phyloP scores from a whole-genome alignment of 176 grass and related monocot genomes.

The Aegilops sharonensis region DNA sequence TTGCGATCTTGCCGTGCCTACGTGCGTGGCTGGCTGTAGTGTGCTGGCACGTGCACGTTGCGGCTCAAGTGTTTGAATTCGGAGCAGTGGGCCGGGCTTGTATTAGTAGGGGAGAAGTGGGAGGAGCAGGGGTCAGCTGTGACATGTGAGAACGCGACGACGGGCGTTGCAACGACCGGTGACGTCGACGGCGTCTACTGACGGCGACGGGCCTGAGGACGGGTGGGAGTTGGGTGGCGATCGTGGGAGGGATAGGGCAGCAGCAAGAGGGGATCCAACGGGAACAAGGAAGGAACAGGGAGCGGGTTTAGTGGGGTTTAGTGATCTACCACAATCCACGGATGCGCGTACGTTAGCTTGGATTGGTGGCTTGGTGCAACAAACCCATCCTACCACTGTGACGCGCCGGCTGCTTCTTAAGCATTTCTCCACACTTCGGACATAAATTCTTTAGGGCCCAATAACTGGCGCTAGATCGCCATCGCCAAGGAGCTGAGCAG shows the following conservation, averaged over 20 bases:
- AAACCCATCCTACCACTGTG: not conserved
- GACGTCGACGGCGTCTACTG: slow-evolving; percentile 18
- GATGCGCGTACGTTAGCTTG: slow-evolving; percentile 26
- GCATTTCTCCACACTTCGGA: not conserved
- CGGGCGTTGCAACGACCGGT: slow-evolving; percentile 31
- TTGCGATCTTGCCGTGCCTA: not conserved
- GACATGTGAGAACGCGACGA: not conserved
- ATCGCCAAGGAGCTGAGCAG: too few relatives aligned
- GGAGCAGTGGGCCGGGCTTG: not conserved
- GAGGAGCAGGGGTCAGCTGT: slow-evolving; percentile 13
- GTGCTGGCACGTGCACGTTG: not conserved
- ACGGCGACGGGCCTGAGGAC: slow-evolving; percentile 13
- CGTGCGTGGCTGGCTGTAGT: not conserved
- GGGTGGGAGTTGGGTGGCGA: slow-evolving; percentile 33
- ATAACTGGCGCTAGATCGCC: too few relatives aligned
- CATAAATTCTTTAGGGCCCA: too few relatives aligned
- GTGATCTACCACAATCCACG: slow-evolving; percentile 31
- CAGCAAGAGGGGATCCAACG: slow-evolving; percentile 4
- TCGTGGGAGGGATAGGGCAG: not conserved
- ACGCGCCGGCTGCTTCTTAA: not conserved
- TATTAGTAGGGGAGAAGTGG: slow-evolving; percentile 25
- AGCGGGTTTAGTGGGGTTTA: slow-evolving; percentile 34
- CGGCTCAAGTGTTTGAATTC: not conserved
- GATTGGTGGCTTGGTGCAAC: slow-evolving; percentile 48
- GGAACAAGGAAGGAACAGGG: not conserved